A percentile compares a stretch with the other conserved stretches of the same genome.
Conservation (phyloP, 177 flowering plant genomes). For the Vitis hybrid region DNA sequence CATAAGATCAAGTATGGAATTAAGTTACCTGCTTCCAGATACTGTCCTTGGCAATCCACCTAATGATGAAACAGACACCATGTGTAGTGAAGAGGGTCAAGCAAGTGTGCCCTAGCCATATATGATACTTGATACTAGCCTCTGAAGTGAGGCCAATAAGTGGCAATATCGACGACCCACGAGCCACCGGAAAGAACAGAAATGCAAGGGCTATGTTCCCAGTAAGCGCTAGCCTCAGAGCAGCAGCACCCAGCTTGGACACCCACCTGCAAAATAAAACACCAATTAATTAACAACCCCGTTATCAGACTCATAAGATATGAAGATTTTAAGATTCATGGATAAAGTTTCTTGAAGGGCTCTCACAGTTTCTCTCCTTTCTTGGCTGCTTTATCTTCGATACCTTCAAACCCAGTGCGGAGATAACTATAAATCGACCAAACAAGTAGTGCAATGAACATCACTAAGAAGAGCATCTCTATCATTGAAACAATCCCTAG, state of each 20-base stretch:
- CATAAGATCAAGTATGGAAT: too few species aligned
- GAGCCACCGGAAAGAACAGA: slow-evolving; percentile 48
- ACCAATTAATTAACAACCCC: not conserved
- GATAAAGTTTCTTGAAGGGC: not conserved
- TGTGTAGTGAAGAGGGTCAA: slow-evolving; percentile 34
- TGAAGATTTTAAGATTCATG: not conserved
- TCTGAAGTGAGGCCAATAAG: slow-evolving; percentile 42
- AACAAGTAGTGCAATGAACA: slow-evolving; percentile 62
- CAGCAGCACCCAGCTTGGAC: slow-evolving; percentile 23
- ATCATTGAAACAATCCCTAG: slow-evolving; percentile 60
- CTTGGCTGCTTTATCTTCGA: slow-evolving; percentile 20
- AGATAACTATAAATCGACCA: slow-evolving; percentile 52
- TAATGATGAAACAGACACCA: slow-evolving; percentile 26
- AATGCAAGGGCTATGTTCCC: slow-evolving; percentile 42
- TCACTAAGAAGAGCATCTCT: slow-evolving; percentile 50
- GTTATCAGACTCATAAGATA: not conserved
- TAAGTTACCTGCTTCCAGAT: too few species aligned
- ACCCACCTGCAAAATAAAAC: slow-evolving; percentile 31
- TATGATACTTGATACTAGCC: slow-evolving; percentile 43
- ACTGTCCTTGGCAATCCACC: slow-evolving; percentile 19
- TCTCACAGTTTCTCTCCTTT: slow-evolving; percentile 43
- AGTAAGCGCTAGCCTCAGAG: slow-evolving; percentile 24
- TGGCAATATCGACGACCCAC: slow-evolving; percentile 36
- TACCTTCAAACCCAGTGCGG: slow-evolving; percentile 25
- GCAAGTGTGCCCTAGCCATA: slow-evolving; percentile 38